phyloP scores from a whole-genome alignment of 2,329 filamentous ascomycete species.

The Apiospora rasikravindrae region DNA sequence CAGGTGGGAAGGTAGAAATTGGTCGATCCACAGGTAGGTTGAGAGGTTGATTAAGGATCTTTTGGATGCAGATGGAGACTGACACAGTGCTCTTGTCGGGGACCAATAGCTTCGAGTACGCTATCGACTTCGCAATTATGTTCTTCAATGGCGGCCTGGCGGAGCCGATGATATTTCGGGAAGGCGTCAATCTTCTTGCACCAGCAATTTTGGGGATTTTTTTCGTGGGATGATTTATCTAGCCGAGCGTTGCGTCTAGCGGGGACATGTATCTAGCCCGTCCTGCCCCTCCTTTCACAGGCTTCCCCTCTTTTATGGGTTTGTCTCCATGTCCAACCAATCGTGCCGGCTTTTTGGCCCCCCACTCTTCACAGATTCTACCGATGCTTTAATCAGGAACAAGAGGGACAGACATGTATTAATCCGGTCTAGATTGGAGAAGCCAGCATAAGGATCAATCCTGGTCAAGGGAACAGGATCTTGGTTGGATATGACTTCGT shows the following conservation, averaged over 20 bases:
- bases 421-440: neutral
- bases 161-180: constrained; percentile 16
- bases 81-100: constrained; percentile 11
- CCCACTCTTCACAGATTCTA: constrained; percentile 7
- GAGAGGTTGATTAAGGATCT: neutral
- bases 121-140: constrained; percentile 18
- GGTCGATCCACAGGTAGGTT: constrained; percentile 11
- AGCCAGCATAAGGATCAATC: constrained; percentile 10
- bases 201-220: constrained; percentile 17
- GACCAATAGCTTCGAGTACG: constrained; percentile 14
- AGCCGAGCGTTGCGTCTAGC: neutral
- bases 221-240: constrained; percentile 18
- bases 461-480: neutral
- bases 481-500: neutral
- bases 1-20: neutral
- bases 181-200: constrained; percentile 16
- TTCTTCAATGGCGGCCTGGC: constrained; percentile 16
- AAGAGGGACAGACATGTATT: constrained; percentile 6
- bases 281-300: constrained; percentile 3
- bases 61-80: constrained; percentile 4
- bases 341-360: neutral
- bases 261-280: neutral
- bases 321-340: neutral
- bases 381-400: constrained; percentile 13
- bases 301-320: constrained; percentile 5